Conservation (phyloP, 140 eudicot genomes). For the Stevia rebaudiana region DNA sequence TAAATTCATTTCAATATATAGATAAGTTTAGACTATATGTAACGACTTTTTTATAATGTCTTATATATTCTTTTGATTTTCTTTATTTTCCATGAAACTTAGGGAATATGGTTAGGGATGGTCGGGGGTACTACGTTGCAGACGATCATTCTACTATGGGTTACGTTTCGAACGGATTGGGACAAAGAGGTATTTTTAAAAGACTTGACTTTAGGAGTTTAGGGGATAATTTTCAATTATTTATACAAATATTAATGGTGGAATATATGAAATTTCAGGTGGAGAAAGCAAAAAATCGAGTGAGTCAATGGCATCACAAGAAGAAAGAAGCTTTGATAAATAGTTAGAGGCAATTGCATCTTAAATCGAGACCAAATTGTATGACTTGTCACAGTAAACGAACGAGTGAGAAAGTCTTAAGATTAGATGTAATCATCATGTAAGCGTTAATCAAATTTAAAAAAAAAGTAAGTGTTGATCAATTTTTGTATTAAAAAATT, state of each 20-base stretch:
- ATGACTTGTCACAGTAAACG: too few relatives aligned
- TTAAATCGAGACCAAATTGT: background rate
- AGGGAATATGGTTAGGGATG: slow-evolving; percentile 47
- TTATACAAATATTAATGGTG: background rate
- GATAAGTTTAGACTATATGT: too few relatives aligned
- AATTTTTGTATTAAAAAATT: too few relatives aligned
- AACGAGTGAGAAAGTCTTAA: too few relatives aligned
- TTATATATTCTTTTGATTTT: background rate
- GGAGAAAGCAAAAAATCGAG: slow-evolving; percentile 18
- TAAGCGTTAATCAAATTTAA: too few relatives aligned
- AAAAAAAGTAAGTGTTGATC: too few relatives aligned
- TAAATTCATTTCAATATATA: too few relatives aligned
- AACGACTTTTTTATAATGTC: too few relatives aligned
- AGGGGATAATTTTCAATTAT: too few relatives aligned
- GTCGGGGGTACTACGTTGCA: slow-evolving; percentile 37
- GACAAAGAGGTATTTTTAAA: slow-evolving; percentile 28
- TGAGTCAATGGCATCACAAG: slow-evolving; percentile 20
- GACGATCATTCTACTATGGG: slow-evolving; percentile 32
- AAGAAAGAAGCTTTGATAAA: slow-evolving; percentile 4
- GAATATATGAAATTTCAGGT: slow-evolving; percentile 1
- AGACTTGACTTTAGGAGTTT: background rate
- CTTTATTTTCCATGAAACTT: background rate
- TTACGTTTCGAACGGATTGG: slow-evolving; percentile 39
- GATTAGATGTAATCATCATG: too few relatives aligned
- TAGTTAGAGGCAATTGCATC: background rate